Base-by-base conservation (phyloP, 345 rosid species). In the Stellera chamaejasme region DNA sequence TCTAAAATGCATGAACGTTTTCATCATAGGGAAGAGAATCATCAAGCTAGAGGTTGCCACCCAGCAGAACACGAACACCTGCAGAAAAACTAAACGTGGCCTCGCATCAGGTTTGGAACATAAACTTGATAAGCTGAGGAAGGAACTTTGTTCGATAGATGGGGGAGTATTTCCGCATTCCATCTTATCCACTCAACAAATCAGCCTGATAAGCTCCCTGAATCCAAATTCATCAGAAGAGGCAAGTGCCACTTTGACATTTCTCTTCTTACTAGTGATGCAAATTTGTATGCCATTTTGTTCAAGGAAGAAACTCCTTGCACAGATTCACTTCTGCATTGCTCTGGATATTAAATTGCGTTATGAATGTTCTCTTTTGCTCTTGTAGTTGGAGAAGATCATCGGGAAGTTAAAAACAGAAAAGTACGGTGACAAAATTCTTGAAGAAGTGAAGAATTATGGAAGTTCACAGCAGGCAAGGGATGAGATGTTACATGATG, bases 151-250 rank as follows among this genome's bases (percentile, higher is more conserved):
- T 10, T 67, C 80, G 9, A 56, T 62, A 52, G 68, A 88, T 59
- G 95, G 89, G 59, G 86, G 80, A 63, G 83, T 91, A 74, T 79
- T 84, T 56, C 98, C 95, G 57, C 96, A 92, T 75, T 80, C 95
- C 1, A 71, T 92, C 58, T 75, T 88, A 68, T 83, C 98, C 27
- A 72, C 80, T 5, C 88, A 86, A 56, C 90, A 84, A 66, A 88
- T 92, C 68, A 64, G 83, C 65, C 57, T 39, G 64, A 79, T 88
- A 69, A 71, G 85, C 48, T 48, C 80, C 56, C 71, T 56, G 55
- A 80, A 65, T 69, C 98, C 98, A 32, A 63, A 56, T 50, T 76
- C 95, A 46, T 49, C 61, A 48, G 66, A 75, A 72, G 78, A 88
- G 95, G 98, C 56, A 62, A 72, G 82, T 72, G 46, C 27, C 52